Conservation (phyloP, 139 green algal species). For the Micromonas pusilla region DNA sequence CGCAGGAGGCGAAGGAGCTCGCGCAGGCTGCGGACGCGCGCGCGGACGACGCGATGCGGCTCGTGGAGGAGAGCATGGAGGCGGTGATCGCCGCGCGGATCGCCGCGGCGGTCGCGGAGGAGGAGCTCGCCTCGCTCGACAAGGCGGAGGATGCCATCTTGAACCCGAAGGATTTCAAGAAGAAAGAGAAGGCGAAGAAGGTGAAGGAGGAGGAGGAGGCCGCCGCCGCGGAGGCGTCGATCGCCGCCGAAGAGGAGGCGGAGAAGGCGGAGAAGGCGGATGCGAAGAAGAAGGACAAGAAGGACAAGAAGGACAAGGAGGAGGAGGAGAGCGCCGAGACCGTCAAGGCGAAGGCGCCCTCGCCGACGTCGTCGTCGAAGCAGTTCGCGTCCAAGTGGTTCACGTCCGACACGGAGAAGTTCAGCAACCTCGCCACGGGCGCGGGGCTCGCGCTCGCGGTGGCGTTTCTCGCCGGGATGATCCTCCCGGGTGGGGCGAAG, state of each 20-base stretch:
- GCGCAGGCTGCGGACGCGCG: not conserved
- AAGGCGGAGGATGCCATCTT: too few relatives aligned
- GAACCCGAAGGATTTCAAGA: not conserved
- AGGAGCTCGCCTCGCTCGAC: too few relatives aligned
- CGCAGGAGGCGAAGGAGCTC: not conserved
- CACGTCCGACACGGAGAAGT: not conserved
- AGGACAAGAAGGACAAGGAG: slow-evolving; percentile 17
- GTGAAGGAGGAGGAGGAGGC: too few relatives aligned
- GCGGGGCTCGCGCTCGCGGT: not conserved
- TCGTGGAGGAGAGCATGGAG: not conserved
- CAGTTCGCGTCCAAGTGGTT: not conserved
- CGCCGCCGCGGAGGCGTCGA: too few relatives aligned
- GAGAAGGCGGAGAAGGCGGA: not conserved
- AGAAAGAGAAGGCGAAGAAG: not conserved
- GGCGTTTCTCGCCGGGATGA: not conserved
- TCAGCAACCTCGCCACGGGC: not conserved
- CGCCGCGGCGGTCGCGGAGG: too few relatives aligned
- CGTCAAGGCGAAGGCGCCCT: not conserved
- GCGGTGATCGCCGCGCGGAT: not conserved
- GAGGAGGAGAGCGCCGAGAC: not conserved
- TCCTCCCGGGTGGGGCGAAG: not conserved
- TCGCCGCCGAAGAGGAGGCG: not conserved
- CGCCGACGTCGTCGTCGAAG: not conserved
- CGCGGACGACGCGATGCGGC: not conserved
- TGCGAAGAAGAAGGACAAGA: not conserved